Evolutionary conservation across 176 grass and related monocot species (phyloP).

Genomic region (Phragmites australis): DNA sequence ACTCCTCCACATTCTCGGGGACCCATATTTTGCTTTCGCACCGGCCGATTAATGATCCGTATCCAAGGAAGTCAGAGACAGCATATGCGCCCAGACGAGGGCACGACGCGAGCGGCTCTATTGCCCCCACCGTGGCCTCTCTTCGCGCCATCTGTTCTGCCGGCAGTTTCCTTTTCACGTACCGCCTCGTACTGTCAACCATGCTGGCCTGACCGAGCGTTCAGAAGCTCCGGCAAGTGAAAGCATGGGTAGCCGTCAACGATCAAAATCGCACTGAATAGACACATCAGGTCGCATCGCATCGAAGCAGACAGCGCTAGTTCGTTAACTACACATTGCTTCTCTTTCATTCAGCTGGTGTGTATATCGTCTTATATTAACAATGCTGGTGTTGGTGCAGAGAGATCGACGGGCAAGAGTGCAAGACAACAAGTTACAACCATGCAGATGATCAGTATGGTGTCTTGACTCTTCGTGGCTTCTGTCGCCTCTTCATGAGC

Average conservation of each 20-base stretch:
- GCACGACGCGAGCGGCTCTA: neutral
- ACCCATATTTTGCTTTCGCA: too few species aligned
- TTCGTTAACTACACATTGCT: too few species aligned
- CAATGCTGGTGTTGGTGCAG: neutral
- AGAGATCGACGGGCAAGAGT: neutral
- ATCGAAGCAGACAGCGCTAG: neutral
- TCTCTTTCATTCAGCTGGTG: neutral
- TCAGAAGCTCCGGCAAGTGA: neutral
- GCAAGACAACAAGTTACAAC: too few species aligned
- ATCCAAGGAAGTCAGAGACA: neutral
- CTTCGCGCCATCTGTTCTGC: neutral
- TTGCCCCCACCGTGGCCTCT: neutral
- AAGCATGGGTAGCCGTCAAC: neutral
- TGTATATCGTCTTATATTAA: neutral
- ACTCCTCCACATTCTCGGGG: neutral
- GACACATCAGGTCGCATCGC: neutral
- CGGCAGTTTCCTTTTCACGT: neutral
- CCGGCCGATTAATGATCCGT: too few species aligned
- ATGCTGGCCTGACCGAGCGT: neutral
- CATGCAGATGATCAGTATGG: neutral
- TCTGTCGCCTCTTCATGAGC: too few species aligned
- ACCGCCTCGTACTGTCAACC: neutral
- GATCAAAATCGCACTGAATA: neutral
- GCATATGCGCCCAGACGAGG: too few species aligned
- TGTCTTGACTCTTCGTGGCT: neutral